Base-by-base conservation (phyloP, 495 filamentous ascomycete genomes). In the Darksidea phi region DNA sequence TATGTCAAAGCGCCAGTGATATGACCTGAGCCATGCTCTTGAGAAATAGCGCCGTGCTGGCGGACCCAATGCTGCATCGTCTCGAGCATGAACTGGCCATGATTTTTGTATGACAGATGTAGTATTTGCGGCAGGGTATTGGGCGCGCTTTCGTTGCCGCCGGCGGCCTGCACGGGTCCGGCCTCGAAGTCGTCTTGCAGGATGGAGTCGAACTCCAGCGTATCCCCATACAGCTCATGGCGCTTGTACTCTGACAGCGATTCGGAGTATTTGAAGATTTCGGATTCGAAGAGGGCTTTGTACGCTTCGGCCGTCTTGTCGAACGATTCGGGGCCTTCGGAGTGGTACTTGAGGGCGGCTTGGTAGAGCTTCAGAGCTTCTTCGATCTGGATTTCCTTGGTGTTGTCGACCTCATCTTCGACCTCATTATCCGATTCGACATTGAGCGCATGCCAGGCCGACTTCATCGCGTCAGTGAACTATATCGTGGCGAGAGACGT, bases 301-400 rank as follows among this genome's bases (percentile, higher is more conserved):
- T 97, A 99, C 38, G 95, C 93, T 48, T 87, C 84, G 21, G 82
- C 79, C 11, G 94, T 92, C 71, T 93, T 83, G 25, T 82, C 70
- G 70, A 87, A 95, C 67, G 82, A 88, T 2, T 73, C 73, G 5
- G 90, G 86, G 2, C 94, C 91, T 74, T 94, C 89, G 4, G 91
- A 87, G 68, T 99, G 95, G 61, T 91, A 84, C 72, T 93, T 96
- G 25, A 99, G 77, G 21, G 94, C 94, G 55, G 79, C 87, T 71
- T 97, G 91, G 72, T 97, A 99, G 25, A 93, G 84, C 76, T 97
- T 97, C 60, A 99, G 76, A 25, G 94, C 91, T 73, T 99, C 94
- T 72, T 99, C 94, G 70, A 97, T 93, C 80, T 93, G 92, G 51
- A 99, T 85, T 71, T 97, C 91, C 75, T 89, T 91, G 45, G 91